Evolutionary conservation across 306 rosid species (phyloP).

Genomic region (Rubus parviflorus): DNA sequence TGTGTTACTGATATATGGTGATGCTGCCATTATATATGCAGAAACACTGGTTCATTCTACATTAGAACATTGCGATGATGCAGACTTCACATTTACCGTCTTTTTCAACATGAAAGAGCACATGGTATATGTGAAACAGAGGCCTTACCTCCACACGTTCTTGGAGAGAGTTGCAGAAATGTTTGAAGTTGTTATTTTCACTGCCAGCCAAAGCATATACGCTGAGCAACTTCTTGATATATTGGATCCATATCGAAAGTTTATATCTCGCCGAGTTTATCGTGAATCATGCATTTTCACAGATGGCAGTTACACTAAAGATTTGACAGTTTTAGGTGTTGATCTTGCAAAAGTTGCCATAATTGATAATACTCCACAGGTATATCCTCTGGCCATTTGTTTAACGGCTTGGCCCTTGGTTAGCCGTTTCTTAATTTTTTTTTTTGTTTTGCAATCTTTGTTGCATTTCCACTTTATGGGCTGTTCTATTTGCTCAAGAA

Average conservation of each 20-base stretch:
- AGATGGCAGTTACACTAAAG: constrained; percentile 92
- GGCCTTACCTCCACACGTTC: constrained; percentile 83
- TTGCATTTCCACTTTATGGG: constrained; percentile 5
- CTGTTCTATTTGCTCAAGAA: background rate
- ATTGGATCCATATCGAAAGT: constrained; percentile 78
- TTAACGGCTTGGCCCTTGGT: constrained; percentile 9
- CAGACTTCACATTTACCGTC: constrained; percentile 81
- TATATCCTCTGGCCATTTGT: constrained; percentile 30
- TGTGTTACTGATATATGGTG: constrained; percentile 21
- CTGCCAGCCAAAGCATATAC: constrained; percentile 98
- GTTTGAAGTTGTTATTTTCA: constrained; percentile 89
- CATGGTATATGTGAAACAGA: constrained; percentile 78
- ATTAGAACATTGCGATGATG: constrained; percentile 72
- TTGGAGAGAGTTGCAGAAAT: constrained; percentile 91
- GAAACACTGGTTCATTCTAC: constrained; percentile 98
- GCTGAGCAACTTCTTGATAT: constrained; percentile 89
- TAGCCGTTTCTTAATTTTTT: constrained; percentile 9
- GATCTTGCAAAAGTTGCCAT: constrained; percentile 90
- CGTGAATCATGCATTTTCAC: constrained; percentile 90
- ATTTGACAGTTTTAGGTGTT: constrained; percentile 83
- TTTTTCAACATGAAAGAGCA: constrained; percentile 89
- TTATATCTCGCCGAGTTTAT: constrained; percentile 77
- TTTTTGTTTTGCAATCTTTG: constrained; percentile 9
- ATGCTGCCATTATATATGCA: constrained; percentile 41
- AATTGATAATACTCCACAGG: constrained; percentile 98